A percentile compares a stretch with the other conserved stretches of the same genome.
These are phyloP conservation scores for Agaricus blazei DNA, from an alignment of 768 basidiomycete species.

Conservation along the genomic window DNA sequence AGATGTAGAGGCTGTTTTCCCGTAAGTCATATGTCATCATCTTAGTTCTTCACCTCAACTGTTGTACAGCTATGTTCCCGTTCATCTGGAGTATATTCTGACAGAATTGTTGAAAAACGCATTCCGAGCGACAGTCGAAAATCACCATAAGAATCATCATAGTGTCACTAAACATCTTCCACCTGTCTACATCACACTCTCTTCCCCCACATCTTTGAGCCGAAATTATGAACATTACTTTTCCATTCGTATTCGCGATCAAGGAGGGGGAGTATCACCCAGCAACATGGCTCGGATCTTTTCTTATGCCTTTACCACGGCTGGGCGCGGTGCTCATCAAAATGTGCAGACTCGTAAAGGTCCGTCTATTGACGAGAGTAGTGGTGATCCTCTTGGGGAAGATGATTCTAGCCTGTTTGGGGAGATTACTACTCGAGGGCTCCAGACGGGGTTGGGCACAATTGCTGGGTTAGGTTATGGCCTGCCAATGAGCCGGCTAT, in stretches of 20 bases:
- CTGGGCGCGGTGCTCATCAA: slow-evolving; percentile 42
- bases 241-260: slow-evolving; percentile 77
- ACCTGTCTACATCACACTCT: slow-evolving; percentile 68
- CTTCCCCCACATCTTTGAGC: slow-evolving; percentile 39
- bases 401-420: slow-evolving; percentile 57
- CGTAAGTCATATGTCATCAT: slow-evolving; percentile 45
- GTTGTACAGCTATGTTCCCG: slow-evolving; percentile 72
- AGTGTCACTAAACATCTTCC: slow-evolving; percentile 40
- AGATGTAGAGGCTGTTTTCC: slow-evolving; percentile 62
- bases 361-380: slow-evolving; percentile 76
- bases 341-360: slow-evolving; percentile 41
- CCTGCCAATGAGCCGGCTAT: slow-evolving; percentile 72
- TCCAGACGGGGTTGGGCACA: slow-evolving; percentile 82
- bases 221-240: slow-evolving; percentile 42
- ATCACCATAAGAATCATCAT: slow-evolving; percentile 29
- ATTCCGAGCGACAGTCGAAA: slow-evolving; percentile 85
- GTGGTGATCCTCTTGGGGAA: slow-evolving; percentile 54
- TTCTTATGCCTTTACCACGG: slow-evolving; percentile 90
- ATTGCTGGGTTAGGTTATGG: slow-evolving; percentile 90
- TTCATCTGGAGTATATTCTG: slow-evolving; percentile 87
- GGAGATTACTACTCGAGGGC: slow-evolving; percentile 71
- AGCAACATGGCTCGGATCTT: slow-evolving; percentile 76
- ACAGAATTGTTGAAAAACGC: slow-evolving; percentile 91
- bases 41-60: slow-evolving; percentile 4
- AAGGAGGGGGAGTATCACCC: slow-evolving; percentile 80